phyloP scores from a whole-genome alignment of 2,329 filamentous ascomycete species.

The Trichoderma pleuroti region DNA sequence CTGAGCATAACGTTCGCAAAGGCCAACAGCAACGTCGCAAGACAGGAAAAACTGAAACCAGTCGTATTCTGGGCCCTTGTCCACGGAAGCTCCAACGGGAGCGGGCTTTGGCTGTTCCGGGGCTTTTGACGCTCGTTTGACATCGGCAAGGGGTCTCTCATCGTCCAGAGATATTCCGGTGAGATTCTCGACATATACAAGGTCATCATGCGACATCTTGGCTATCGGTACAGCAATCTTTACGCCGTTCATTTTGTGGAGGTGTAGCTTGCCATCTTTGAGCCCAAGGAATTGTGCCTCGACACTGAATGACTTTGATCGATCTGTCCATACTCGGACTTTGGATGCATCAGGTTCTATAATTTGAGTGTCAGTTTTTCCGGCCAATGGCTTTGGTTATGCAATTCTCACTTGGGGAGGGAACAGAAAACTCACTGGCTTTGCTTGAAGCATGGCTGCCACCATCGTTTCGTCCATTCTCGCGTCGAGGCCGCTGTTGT shows the following conservation, averaged over 20 bases:
- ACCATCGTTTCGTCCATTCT: constrained; percentile 59
- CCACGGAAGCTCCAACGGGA: constrained; percentile 59
- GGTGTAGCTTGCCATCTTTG: constrained; percentile 92
- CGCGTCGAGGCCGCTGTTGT: constrained; percentile 68
- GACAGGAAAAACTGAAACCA: constrained; percentile 99
- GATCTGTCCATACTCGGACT: constrained; percentile 90
- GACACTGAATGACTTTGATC: constrained; percentile 93
- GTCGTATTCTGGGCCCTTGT: constrained; percentile 72
- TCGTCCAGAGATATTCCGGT: constrained; percentile 92
- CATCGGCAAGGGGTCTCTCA: constrained; percentile 86
- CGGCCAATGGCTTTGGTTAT: too few species aligned
- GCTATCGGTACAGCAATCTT: constrained; percentile 94
- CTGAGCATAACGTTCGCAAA: constrained; percentile 91
- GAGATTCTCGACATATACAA: constrained; percentile 86
- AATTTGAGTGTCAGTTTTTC: not conserved
- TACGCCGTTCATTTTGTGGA: constrained; percentile 96
- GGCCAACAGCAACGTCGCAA: constrained; percentile 85
- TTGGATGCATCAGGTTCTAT: constrained; percentile 78
- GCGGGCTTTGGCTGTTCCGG: constrained; percentile 30
- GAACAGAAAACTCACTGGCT: constrained; percentile 58
- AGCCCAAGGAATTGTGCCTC: constrained; percentile 94
- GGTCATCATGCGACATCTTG: constrained; percentile 93
- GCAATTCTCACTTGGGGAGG: not conserved
- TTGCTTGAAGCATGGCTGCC: constrained; percentile 57
- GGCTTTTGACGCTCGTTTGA: constrained; percentile 54